Evolutionary conservation across 2,329 filamentous ascomycete species (phyloP).

Genomic region (Sporothrix pseudoabietina): DNA sequence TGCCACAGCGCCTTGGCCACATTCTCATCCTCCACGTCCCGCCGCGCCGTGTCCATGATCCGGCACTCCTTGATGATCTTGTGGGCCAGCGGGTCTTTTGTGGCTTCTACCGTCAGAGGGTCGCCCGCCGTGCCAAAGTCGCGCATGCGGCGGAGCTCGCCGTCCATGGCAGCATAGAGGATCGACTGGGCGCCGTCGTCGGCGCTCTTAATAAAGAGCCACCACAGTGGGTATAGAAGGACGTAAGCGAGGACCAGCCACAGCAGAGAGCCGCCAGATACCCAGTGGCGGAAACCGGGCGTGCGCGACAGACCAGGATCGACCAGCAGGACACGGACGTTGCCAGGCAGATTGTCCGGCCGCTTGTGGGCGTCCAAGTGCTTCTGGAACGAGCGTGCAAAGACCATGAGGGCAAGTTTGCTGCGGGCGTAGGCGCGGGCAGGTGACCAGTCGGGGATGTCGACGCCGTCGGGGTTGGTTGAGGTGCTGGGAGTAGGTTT

Average conservation of each 20-base stretch:
- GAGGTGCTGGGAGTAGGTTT: neutral
- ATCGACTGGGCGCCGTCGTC: conserved; percentile 84
- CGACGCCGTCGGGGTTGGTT: conserved; percentile 36
- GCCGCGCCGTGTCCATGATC: conserved; percentile 69
- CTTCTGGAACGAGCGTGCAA: conserved; percentile 88
- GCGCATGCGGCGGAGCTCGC: conserved; percentile 58
- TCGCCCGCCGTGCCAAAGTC: conserved; percentile 38
- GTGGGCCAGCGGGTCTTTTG: conserved; percentile 29
- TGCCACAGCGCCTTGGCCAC: conserved; percentile 87
- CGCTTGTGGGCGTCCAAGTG: conserved; percentile 82
- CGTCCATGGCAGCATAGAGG: conserved; percentile 83
- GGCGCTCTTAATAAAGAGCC: conserved; percentile 85
- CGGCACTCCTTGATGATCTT: conserved; percentile 87
- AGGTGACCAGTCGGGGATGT: conserved; percentile 57
- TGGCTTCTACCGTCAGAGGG: neutral
- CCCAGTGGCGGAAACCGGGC: conserved; percentile 82
- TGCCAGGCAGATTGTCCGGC: conserved; percentile 80
- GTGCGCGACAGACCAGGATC: conserved; percentile 86
- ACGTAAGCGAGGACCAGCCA: conserved; percentile 76
- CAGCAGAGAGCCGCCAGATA: conserved; percentile 80
- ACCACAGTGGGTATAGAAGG: conserved; percentile 75
- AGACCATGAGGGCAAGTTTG: conserved; percentile 82
- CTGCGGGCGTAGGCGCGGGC: conserved; percentile 63
- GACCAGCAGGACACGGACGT: conserved; percentile 79
- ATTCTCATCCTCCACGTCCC: conserved; percentile 75